Conservation (phyloP, 768 basidiomycete species). For the Mycena metata region DNA sequence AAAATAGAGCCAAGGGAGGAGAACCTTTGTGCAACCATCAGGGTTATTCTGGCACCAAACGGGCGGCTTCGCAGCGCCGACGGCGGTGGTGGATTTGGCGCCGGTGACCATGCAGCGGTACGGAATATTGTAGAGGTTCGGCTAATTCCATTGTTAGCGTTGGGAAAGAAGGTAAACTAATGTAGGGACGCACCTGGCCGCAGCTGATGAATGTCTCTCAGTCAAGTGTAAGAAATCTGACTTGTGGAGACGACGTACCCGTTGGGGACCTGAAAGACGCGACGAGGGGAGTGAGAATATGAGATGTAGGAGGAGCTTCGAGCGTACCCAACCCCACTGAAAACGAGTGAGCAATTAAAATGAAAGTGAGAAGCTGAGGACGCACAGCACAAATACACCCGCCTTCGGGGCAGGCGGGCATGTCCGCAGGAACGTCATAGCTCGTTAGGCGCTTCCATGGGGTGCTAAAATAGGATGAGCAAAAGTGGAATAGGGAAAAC, state of each 20-base stretch:
- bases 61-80: constrained; percentile 59
- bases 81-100: constrained; percentile 53
- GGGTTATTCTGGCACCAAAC: constrained; percentile 67
- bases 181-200: too few species aligned
- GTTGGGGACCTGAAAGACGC: constrained; percentile 51
- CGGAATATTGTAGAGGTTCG: constrained; percentile 65
- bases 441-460: constrained; percentile 64
- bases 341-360: constrained; percentile 6
- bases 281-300: not conserved
- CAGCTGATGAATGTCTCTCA: too few species aligned
- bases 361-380: constrained; percentile 18
- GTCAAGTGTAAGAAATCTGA: not conserved
- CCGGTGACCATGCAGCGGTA: constrained; percentile 65
- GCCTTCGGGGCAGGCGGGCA: constrained; percentile 64
- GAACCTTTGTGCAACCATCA: constrained; percentile 49
- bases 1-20: not conserved
- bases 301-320: not conserved
- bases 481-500: not conserved
- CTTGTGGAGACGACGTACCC: constrained; percentile 46
- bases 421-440: constrained; percentile 62
- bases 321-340: constrained; percentile 69
- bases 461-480: constrained; percentile 51
- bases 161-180: too few species aligned
- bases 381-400: constrained; percentile 69
- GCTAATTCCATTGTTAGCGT: constrained; percentile 39